A percentile compares a stretch with the other conserved stretches of the same genome.
phyloP scores from a whole-genome alignment of 179 eudicot genomes.

The Spinacia oleracea region DNA sequence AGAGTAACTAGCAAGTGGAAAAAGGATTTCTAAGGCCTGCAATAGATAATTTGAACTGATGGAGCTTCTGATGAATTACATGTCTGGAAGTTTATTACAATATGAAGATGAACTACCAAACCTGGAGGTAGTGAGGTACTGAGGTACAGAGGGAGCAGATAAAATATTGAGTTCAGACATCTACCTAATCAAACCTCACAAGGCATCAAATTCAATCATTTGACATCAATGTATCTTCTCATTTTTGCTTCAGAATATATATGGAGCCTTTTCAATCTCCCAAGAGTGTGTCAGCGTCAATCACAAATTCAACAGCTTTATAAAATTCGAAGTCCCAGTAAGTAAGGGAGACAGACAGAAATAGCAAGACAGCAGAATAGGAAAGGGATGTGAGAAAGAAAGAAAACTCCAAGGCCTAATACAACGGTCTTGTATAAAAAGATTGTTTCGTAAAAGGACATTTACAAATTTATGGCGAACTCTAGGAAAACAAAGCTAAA shows the following conservation, averaged over 20 bases:
- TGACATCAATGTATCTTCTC: neutral
- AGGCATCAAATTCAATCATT: neutral
- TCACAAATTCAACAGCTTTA: neutral
- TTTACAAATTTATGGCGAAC: no score
- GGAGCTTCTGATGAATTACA: neutral
- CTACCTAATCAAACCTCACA: neutral
- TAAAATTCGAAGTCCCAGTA: neutral
- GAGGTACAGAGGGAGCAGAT: no score
- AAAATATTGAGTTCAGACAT: neutral
- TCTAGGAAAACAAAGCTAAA: no score
- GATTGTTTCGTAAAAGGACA: no score
- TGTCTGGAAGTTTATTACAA: neutral
- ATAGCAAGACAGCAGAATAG: neutral
- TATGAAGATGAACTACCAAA: neutral
- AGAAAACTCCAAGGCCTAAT: neutral
- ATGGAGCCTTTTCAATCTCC: neutral
- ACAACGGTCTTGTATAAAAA: no score
- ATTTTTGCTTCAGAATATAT: neutral
- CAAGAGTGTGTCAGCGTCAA: neutral
- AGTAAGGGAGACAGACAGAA: neutral
- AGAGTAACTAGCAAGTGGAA: neutral
- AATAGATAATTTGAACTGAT: neutral
- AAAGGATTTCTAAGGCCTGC: neutral
- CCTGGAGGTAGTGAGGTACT: conserved; percentile 1
- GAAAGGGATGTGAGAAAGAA: neutral